These are phyloP conservation scores for Buddleja alternifolia DNA, from an alignment of 257 asterid genomes.

Conservation along the genomic window DNA sequence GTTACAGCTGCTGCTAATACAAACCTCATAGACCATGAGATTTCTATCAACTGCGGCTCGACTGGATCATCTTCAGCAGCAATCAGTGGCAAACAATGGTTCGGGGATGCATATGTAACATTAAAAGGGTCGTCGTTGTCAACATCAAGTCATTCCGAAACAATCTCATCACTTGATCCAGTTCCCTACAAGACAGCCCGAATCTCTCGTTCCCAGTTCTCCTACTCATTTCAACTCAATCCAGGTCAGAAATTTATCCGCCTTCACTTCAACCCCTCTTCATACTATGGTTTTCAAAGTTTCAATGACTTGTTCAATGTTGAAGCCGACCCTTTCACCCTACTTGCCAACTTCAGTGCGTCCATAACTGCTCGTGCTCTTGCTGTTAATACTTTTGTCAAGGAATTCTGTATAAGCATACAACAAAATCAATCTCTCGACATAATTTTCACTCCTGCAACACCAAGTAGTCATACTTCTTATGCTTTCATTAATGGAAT, in stretches of 20 bases:
- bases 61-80: constrained; percentile 27
- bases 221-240: constrained; percentile 42
- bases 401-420: constrained; percentile 56
- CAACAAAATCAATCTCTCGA: constrained; percentile 34
- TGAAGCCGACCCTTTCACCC: too few species aligned
- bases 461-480: constrained; percentile 18
- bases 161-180: too few species aligned
- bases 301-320: constrained; percentile 41
- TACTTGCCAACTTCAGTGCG: constrained; percentile 50
- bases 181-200: too few species aligned
- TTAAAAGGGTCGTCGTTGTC: constrained; percentile 30
- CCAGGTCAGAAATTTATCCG: constrained; percentile 56
- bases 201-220: constrained; percentile 41
- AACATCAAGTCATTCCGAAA: too few species aligned
- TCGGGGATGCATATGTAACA: constrained; percentile 23
- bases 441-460: constrained; percentile 52
- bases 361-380: constrained; percentile 47
- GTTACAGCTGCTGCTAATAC: not conserved
- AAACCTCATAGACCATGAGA: constrained; percentile 7
- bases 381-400: constrained; percentile 34
- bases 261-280: constrained; percentile 51
- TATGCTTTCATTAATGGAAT: constrained; percentile 64
- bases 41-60: constrained; percentile 49
- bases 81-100: constrained; percentile 33
- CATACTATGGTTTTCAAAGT: constrained; percentile 28